Percentiles rank a stretch among this genome's conserved stretches.
Evolutionary conservation across 352 stramenopile species (phyloP).

Genomic region (Globisporangium takayamanum): DNA sequence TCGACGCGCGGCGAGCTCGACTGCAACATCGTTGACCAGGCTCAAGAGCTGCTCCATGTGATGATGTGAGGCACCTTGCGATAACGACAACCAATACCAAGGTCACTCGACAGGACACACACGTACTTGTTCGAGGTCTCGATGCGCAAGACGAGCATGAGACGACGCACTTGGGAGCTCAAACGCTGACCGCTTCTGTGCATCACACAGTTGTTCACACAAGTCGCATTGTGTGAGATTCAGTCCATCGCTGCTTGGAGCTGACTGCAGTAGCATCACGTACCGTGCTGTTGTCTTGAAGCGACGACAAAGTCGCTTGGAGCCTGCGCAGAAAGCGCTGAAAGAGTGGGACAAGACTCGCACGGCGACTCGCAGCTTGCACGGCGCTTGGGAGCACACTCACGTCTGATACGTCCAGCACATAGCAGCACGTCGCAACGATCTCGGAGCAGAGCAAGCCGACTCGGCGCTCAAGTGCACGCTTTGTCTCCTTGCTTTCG

Average conservation of each 20-base stretch:
- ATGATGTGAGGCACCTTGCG: no score
- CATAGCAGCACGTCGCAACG: slow-evolving; percentile 25
- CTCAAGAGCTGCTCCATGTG: background rate
- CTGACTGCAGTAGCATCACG: background rate
- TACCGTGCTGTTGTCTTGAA: background rate
- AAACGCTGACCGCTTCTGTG: background rate
- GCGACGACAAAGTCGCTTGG: background rate
- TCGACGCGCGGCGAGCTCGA: slow-evolving; percentile 8
- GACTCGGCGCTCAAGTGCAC: slow-evolving; percentile 18
- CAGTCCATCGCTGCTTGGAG: no score
- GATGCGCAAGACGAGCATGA: background rate
- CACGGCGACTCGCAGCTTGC: slow-evolving; percentile 1
- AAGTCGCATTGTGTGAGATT: background rate
- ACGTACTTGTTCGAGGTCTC: slow-evolving; percentile 6
- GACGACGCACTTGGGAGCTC: background rate
- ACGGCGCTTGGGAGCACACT: slow-evolving; percentile 10
- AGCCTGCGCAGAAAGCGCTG: slow-evolving; percentile 10
- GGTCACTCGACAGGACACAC: background rate
- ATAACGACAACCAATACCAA: background rate
- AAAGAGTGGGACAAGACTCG: background rate
- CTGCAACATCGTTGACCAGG: background rate
- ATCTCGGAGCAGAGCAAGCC: slow-evolving; percentile 28
- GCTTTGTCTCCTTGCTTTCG: slow-evolving; percentile 3
- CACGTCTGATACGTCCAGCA: slow-evolving; percentile 15
- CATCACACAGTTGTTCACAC: background rate